Base-by-base conservation (phyloP, 371 early-diverging fungal species). In the Rhizopus stolonifer region DNA sequence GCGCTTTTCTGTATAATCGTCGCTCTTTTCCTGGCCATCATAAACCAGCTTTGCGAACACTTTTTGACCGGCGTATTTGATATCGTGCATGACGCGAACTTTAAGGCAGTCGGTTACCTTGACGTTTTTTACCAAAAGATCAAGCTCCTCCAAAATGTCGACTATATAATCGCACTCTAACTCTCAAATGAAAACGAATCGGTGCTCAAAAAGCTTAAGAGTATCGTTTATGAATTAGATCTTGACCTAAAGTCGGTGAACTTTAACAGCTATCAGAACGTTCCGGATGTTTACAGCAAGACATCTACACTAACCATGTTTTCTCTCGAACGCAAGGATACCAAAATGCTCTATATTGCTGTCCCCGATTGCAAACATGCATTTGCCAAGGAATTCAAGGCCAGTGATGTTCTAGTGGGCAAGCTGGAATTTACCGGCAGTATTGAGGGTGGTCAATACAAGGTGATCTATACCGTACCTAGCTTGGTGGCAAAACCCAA, bases 341-440 rank as follows among this genome's bases (percentile, higher is more conserved):
- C 53, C 11, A 71, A 67, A 29, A 69, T 53, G 3, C 60, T 72
- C 7, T 74, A 66, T 36, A 53, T 78, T 47, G 72, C 74, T 32
- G 61, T 71, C 21, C 75, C 79, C 19, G 32, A 49, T 0, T 60
- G 51, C 13, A 66, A 70, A 26, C 58, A 64, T 52, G 48, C 44
- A 15, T 52, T 85, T 15, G 90, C 93, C 24, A 85, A 87, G 56
- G 87, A 84, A 13, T 89, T 87, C 24, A 84, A 85, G 56, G 68
- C 86, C 0, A 93, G 94, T 0, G 96, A 95, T 65, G 61, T 87
- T 21, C 72, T 94, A 23, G 68, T 84, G 10, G 96, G 94, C 1
- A 79, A 77, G 36, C 68, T 93, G 38, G 70, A 72, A 31, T 76
- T 88, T 40, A 62, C 70, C 3, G 29, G 66, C 13, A 64, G 67